phyloP scores from a whole-genome alignment of 768 basidiomycete genomes.

The Crassisporium funariophilum region DNA sequence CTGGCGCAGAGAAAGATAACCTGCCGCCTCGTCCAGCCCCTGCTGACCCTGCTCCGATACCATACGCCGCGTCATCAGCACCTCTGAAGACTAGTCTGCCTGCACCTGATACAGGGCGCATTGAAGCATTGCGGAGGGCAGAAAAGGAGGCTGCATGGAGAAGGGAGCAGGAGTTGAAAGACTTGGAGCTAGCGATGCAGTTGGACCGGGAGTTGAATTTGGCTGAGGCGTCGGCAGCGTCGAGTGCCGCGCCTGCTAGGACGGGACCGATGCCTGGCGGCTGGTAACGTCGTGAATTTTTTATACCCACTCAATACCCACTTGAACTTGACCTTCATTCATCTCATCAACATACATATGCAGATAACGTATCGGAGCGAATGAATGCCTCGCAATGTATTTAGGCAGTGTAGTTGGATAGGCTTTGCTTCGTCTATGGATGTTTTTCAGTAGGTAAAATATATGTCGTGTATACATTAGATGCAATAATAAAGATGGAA shows the following conservation, averaged over 20 bases:
- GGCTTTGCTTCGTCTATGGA: too few relatives aligned
- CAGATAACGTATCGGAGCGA: too few relatives aligned
- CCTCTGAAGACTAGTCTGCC: slow-evolving; percentile 19
- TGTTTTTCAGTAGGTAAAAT: too few relatives aligned
- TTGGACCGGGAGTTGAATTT: slow-evolving; percentile 59
- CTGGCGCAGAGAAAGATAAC: slow-evolving; percentile 21
- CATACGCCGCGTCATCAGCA: slow-evolving; percentile 10
- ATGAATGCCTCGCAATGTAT: too few relatives aligned
- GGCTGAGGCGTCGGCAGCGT: slow-evolving; percentile 4
- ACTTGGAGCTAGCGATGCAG: slow-evolving; percentile 52
- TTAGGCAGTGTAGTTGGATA: too few relatives aligned
- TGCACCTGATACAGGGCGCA: slow-evolving; percentile 31
- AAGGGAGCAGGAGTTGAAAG: slow-evolving; percentile 43
- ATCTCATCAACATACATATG: too few relatives aligned
- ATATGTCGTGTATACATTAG: too few relatives aligned
- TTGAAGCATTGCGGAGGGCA: slow-evolving; percentile 35
- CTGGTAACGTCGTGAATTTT: slow-evolving; percentile 15
- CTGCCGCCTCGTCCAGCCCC: slow-evolving; percentile 8
- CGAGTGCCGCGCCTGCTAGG: background rate
- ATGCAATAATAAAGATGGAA: too few relatives aligned
- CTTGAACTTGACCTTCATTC: too few relatives aligned
- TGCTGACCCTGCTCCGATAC: slow-evolving; percentile 14
- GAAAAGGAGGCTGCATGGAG: slow-evolving; percentile 41
- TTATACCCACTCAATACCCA: too few relatives aligned
- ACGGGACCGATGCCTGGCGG: slow-evolving; percentile 20